Base-by-base conservation (phyloP, 805 yeast species). In the Cyberlindnera mrakii region DNA sequence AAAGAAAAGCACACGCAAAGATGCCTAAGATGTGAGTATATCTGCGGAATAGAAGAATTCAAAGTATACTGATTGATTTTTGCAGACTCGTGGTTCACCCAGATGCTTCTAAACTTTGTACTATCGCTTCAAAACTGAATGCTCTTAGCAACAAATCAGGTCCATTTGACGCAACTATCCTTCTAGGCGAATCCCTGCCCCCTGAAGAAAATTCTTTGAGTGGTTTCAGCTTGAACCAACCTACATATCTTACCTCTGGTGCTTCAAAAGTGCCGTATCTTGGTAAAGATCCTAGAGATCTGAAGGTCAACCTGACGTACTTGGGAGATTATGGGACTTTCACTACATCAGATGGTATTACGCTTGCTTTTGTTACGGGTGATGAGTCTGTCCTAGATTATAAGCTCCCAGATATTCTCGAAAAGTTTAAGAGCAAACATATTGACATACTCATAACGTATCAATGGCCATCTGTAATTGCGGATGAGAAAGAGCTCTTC, bases 401-500 rank as follows among this genome's bases (percentile, higher is more conserved):
- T 2, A 34, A 55, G 6, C 50, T 69, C 11, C 66, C 62, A 2
- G 53, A 52, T 0, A 51, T 68, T 3, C 15, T 41, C 3, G 35
- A 44, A 6, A 48, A 33, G 5, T 51, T 66, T 8, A 46, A 52
- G 3, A 53, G 58, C 7, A 46, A 55, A n/a, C 30, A 54, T 6
- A 50, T 68, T 2, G 95, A 85, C 58, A 64, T 85, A 3, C 57
- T 85, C 9, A 48, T 85, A 1, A 71, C 82, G 0, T 69, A 69
- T 41, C 71, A 74, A 42, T 84, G 90, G 89, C 80, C 89, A 3
- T 55, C 64, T 2, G 59, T 66, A 0, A 66, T 82, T 18, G 72
- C 83, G 0, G 55, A 61, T 11, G 72, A 67, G 42, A 68, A 71
- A 30, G 64, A 66, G 25, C 57, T 72, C 16, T 57, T 74, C n/a